Evolutionary conservation across 257 asterid species (phyloP), one percentile per base, ranked within the genome.

Genomic region (Solanum pinnatisectum): DNA sequence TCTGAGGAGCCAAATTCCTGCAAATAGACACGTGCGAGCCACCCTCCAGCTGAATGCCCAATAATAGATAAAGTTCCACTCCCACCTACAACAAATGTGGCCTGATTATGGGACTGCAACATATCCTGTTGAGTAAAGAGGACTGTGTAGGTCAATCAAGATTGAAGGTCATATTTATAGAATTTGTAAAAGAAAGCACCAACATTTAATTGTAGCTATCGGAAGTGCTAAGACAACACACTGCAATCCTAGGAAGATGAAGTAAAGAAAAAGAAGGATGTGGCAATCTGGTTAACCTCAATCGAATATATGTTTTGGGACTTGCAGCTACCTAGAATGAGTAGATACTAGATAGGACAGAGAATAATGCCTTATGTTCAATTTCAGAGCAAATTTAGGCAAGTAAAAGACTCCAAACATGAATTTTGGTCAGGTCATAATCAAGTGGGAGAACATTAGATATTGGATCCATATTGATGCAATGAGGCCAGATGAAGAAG

Each of bases 41-140:
- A 96, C 91, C 98, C 99, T 77, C 99, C 99, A 7, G 99, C 98
- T 79, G 99, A 96, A 91, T 95, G 98, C 67, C 98, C 99, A 89
- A 95, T 90, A 90, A 96, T 84, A 49, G 99, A 94, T 94, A 96
- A 87, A 49, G 83, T 85, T 88, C 97, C 94, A 91, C 93, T 86
- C 88, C 95, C 94, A 91, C 96, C 99, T 96, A 90, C 94, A 93
- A 78, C 25, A 88, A 89, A 89, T 87, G 88, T 67, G 89, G 74
- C 91, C 88, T 85, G 84, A 89, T 91, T 89, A 92, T 87, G 90
- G 87, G 84, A 88, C 72, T 71, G 87, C 85, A 86, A 76, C 87
- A 88, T 87, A 70, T 79, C 91, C 90, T 87, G 89, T 71, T 65
- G 83, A 87, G 84, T 86, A 88, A 77, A 89, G 85, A 90, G 82